Evolutionary conservation across 177 flowering plant species (phyloP).

Genomic region (Vitis hybrid): DNA sequence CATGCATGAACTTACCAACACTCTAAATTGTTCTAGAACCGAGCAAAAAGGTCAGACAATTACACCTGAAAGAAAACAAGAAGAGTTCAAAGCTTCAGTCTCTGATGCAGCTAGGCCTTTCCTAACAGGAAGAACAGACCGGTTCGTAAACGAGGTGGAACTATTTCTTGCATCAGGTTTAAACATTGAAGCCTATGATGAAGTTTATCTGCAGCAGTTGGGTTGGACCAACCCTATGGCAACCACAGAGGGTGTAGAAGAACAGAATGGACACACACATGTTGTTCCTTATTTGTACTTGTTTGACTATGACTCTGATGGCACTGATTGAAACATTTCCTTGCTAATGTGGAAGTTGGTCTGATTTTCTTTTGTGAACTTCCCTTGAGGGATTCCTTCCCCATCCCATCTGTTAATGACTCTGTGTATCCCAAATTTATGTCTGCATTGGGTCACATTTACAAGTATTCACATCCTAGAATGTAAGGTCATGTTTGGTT

Average conservation of each 20-base stretch:
- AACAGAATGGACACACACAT: conserved; percentile 14
- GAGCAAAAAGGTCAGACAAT: conserved; percentile 16
- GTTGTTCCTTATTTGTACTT: conserved; percentile 40
- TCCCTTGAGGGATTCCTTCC: too few relatives aligned
- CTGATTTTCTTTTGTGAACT: too few relatives aligned
- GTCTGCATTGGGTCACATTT: too few relatives aligned
- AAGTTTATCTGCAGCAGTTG: conserved; percentile 54
- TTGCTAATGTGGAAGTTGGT: background rate
- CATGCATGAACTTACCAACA: too few relatives aligned
- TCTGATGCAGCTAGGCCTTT: conserved; percentile 73
- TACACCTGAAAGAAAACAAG: conserved; percentile 34
- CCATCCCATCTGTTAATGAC: too few relatives aligned
- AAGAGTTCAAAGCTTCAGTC: conserved; percentile 51
- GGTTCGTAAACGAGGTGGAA: conserved; percentile 73
- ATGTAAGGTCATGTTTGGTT: too few relatives aligned
- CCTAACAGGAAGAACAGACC: conserved; percentile 56
- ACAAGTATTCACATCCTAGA: too few relatives aligned
- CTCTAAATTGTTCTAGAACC: conserved; percentile 29
- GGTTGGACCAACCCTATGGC: conserved; percentile 36
- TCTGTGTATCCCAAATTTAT: too few relatives aligned
- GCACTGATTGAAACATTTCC: conserved; percentile 22
- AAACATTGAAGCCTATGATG: conserved; percentile 75
- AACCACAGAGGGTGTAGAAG: conserved; percentile 20
- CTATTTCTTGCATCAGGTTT: conserved; percentile 81
- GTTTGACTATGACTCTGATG: conserved; percentile 57